These are phyloP conservation scores for Colletotrichum aenigma DNA, from an alignment of 2,329 filamentous ascomycete genomes.

Conservation along the genomic window DNA sequence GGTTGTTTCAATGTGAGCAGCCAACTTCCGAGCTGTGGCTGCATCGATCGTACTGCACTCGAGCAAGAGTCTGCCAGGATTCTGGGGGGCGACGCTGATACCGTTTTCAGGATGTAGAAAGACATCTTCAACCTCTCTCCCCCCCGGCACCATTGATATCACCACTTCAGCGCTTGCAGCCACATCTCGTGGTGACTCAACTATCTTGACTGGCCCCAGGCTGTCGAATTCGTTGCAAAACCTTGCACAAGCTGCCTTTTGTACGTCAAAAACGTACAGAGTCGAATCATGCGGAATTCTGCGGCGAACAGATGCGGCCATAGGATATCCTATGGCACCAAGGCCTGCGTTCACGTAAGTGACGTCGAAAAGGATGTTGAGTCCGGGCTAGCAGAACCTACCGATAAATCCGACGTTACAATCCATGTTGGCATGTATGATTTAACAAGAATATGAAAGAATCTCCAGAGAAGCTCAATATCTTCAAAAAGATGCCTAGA, in stretches of 20 bases:
- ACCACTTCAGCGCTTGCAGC: not conserved
- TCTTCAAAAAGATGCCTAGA: not conserved
- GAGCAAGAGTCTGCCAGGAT: not conserved
- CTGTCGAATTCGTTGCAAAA: not conserved
- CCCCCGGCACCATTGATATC: not conserved
- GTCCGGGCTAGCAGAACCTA: not conserved
- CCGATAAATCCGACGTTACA: not conserved
- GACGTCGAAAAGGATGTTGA: not conserved
- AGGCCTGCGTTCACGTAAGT: not conserved
- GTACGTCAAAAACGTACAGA: not conserved
- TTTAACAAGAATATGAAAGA: not conserved
- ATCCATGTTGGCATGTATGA: not conserved
- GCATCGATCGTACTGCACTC: not conserved
- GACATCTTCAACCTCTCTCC: not conserved
- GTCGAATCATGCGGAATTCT: not conserved
- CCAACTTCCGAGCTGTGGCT: not conserved
- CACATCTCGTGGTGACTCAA: not conserved
- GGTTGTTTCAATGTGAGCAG: not conserved
- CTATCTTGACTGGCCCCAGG: not conserved
- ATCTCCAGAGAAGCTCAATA: not conserved
- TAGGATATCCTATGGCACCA: not conserved
- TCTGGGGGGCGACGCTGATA: not conserved
- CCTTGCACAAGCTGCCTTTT: not conserved
- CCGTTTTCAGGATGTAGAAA: not conserved
- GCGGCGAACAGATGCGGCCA: not conserved